Evolutionary conservation across 2,329 filamentous ascomycete species (phyloP).

Genomic region (Hymenoscyphus salicellus): DNA sequence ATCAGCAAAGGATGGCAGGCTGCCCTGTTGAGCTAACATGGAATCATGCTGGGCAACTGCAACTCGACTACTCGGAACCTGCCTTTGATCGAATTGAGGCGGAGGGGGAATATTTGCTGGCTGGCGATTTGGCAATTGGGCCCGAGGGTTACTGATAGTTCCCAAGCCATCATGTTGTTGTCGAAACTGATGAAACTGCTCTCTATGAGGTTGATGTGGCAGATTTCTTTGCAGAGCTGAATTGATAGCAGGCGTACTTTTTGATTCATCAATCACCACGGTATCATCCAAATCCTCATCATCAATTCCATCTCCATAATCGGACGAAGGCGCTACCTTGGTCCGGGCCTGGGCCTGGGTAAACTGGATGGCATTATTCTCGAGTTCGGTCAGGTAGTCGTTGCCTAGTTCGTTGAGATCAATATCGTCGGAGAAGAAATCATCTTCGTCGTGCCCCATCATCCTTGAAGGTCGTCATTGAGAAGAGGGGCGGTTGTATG

Average conservation of each 20-base stretch:
- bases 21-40: conserved; percentile 18
- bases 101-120: conserved; percentile 8
- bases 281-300: conserved; percentile 51
- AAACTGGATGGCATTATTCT: conserved; percentile 60
- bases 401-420: conserved; percentile 57
- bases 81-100: conserved; percentile 16
- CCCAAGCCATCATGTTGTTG: conserved; percentile 28
- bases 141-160: conserved; percentile 13
- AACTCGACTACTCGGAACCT: conserved; percentile 3
- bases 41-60: conserved; percentile 20
- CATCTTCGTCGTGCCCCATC: conserved; percentile 42
- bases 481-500: conserved; percentile 1
- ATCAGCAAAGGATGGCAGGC: conserved; percentile 15
- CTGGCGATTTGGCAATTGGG: conserved; percentile 16
- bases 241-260: conserved; percentile 25
- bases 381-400: conserved; percentile 58
- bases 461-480: conserved; percentile 39
- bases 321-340: conserved; percentile 34
- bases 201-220: conserved; percentile 21
- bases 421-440: conserved; percentile 63
- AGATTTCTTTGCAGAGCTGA: conserved; percentile 19
- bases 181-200: conserved; percentile 28
- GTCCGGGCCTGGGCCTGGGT: conserved; percentile 40
- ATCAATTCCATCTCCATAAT: conserved; percentile 38
- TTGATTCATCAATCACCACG: conserved; percentile 45